A percentile compares a stretch with the other conserved stretches of the same genome.
phyloP scores from a whole-genome alignment of 306 rosid genomes.

The Crataegus laevigata region DNA sequence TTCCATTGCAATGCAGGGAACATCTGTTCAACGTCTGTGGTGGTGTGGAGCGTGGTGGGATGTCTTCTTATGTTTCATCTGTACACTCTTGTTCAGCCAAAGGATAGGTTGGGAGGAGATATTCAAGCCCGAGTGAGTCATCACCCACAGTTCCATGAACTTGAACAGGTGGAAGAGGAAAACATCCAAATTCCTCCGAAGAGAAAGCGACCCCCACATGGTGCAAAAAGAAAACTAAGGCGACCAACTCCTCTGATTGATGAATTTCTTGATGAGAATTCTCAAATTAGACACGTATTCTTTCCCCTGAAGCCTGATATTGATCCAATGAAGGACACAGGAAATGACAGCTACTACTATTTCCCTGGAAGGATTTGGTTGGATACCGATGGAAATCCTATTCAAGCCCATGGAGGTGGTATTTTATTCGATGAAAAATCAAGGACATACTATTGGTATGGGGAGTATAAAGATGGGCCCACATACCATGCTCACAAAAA shows the following conservation, averaged over 20 bases:
- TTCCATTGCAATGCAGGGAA: conserved; percentile 72
- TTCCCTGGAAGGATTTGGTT: conserved; percentile 88
- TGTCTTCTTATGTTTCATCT: conserved; percentile 63
- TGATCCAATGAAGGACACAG: conserved; percentile 48
- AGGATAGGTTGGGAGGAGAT: conserved; percentile 25
- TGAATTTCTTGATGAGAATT: conserved; percentile 90
- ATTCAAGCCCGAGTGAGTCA: conserved; percentile 29
- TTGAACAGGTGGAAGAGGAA: conserved; percentile 80
- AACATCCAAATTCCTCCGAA: conserved; percentile 82
- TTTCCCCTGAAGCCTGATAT: conserved; percentile 62
- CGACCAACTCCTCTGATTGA: conserved; percentile 65
- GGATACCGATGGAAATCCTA: conserved; percentile 87
- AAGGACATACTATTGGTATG: conserved; percentile 93
- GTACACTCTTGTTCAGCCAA: conserved; percentile 33
- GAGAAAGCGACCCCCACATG: conserved; percentile 89
- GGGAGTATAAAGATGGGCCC: conserved; percentile 93
- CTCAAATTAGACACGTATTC: conserved; percentile 68
- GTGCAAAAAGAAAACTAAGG: conserved; percentile 73
- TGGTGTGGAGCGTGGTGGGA: conserved; percentile 71
- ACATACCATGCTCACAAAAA: conserved; percentile 82
- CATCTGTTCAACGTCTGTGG: conserved; percentile 49
- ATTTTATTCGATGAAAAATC: conserved; percentile 56
- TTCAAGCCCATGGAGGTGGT: conserved; percentile 99
- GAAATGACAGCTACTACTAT: conserved; percentile 56
- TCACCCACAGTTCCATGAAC: conserved; percentile 59